Conservation (phyloP, 2,329 filamentous ascomycete genomes). For the Eurotiales sp. region DNA sequence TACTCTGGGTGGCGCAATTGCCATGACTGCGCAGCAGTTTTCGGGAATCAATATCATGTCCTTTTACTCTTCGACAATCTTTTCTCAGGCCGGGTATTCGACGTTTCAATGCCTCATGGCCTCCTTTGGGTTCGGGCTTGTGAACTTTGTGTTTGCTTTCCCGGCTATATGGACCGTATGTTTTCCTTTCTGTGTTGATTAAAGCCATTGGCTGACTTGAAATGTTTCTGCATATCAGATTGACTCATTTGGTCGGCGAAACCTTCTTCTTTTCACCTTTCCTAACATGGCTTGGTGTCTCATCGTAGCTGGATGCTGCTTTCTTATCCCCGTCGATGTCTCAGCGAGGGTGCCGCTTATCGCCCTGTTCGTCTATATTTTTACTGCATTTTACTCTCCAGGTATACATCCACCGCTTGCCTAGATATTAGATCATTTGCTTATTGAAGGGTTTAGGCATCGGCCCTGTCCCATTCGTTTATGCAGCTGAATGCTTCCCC, state of each 20-base stretch:
- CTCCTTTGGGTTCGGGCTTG: conserved; percentile 62
- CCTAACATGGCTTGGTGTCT: conserved; percentile 66
- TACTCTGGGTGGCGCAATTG: conserved; percentile 69
- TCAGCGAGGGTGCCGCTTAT: conserved; percentile 51
- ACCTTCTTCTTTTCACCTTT: conserved; percentile 62
- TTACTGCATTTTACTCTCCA: conserved; percentile 61
- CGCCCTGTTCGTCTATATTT: conserved; percentile 62
- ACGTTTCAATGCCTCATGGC: conserved; percentile 57
- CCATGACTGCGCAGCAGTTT: conserved; percentile 76
- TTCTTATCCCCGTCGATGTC: conserved; percentile 44
- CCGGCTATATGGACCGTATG: conserved; percentile 61
- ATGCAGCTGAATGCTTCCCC: conserved; percentile 54
- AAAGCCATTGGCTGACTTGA: neutral
- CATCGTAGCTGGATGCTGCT: conserved; percentile 59
- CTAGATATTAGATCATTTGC: conserved; percentile 17
- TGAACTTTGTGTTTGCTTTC: conserved; percentile 63
- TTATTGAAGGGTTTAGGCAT: conserved; percentile 8
- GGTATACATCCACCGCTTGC: conserved; percentile 44
- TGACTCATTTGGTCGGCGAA: conserved; percentile 62
- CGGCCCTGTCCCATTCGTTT: conserved; percentile 51
- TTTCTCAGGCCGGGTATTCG: conserved; percentile 52
- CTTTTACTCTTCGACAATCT: conserved; percentile 65
- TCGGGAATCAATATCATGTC: conserved; percentile 71
- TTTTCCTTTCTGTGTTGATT: neutral
- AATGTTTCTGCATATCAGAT: conserved; percentile 39